These are phyloP conservation scores for Sonneratia alba DNA, from an alignment of 345 rosid species.

Conservation along the genomic window DNA sequence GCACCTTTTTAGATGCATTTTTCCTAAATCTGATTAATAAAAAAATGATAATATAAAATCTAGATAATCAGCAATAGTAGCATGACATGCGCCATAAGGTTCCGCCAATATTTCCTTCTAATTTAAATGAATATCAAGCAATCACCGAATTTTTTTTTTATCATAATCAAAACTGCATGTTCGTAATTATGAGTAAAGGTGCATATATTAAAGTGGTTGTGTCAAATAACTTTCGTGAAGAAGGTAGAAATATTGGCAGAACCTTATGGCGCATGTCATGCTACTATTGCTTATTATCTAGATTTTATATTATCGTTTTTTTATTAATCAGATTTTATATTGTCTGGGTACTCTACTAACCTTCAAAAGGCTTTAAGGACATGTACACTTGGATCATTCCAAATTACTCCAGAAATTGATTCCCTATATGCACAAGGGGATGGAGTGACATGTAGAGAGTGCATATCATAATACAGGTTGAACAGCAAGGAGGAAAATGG, in stretches of 20 bases:
- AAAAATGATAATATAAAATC: not conserved
- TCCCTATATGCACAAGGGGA: not conserved
- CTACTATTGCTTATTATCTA: no score
- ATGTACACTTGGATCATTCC: not conserved
- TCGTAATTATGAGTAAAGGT: not conserved
- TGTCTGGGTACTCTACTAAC: not conserved
- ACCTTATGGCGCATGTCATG: not conserved
- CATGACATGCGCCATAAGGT: not conserved
- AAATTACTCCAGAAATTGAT: not conserved
- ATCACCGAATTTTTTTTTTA: not conserved
- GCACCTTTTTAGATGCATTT: not conserved
- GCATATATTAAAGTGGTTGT: not conserved
- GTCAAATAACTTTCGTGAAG: not conserved
- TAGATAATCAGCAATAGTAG: no score
- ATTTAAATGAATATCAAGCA: not conserved
- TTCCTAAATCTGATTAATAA: not conserved
- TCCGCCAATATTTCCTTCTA: not conserved
- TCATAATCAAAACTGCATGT: not conserved
- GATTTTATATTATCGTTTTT: not conserved
- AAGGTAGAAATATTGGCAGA: not conserved
- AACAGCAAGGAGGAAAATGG: not conserved
- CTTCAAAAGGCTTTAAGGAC: not conserved
- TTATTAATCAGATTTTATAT: not conserved
- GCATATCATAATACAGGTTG: not conserved
- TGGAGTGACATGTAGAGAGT: not conserved